Evolutionary conservation across 495 filamentous ascomycete species (phyloP), one percentile per base, ranked within the genome.

Genomic region (Aspergillus bertholletiae): DNA sequence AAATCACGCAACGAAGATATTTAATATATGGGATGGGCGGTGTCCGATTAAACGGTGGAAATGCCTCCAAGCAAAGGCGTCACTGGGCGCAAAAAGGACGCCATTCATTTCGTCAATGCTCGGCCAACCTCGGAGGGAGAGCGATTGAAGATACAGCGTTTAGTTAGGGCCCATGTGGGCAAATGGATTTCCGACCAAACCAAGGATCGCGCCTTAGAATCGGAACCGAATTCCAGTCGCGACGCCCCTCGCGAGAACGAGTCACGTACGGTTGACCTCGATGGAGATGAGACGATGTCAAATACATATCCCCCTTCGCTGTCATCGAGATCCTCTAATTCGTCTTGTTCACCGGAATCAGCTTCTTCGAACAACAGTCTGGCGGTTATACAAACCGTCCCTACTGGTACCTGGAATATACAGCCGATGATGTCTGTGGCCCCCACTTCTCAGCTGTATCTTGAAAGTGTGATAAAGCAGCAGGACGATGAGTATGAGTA

Each of bases 141-240:
- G 32, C 62, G 65, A 22, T 7, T 61, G 20, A 64, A 58, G 26
- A 67, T 67, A 2, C 69, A 71, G 23, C 66, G 63, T 13, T 30
- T 71, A 40, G 72, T 75, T 15, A 69, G 72, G 41, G 69, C 70
- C 15, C 72, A 75, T 54, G 72, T 75, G 9, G 72, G 72, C 4
- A 60, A 65, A 55, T 73, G 70, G 72, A 73, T 75, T 44, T 75
- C 72, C 43, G 67, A 69, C 17, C 72, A 74, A 46, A 73, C 70
- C 24, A 75, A 66, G 51, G 69, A 69, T 27, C 64, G 67, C 48
- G 54, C 62, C 17, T 34, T 46, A 7, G 55, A 24, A 17, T 27
- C 47, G 23, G 55, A 18, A 28, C 6, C 40, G 11, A 52, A 22
- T 27, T 22, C 20, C n/a, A 49, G n/a, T 8, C 46, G 12, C 15